Conservation (phyloP, 352 stramenopile species). For the Salisapilia sapeloensis region DNA sequence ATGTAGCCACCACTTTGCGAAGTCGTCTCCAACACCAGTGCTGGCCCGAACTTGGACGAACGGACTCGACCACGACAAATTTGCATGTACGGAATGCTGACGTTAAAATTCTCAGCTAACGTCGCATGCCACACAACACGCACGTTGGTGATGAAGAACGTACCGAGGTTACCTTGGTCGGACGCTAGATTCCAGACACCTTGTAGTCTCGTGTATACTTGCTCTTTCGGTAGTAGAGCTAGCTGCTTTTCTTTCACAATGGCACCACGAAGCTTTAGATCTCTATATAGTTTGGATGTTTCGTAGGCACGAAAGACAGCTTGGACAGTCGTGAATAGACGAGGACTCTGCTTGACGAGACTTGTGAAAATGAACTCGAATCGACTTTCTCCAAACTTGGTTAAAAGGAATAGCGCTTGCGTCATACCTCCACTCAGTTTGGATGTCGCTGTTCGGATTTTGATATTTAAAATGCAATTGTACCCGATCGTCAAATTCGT, state of each 20-base stretch:
- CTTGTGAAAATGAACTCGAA: slow-evolving; percentile 94
- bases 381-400: slow-evolving; percentile 67
- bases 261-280: slow-evolving; percentile 83
- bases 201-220: slow-evolving; percentile 76
- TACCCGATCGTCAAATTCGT: slow-evolving; percentile 82
- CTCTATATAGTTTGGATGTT: slow-evolving; percentile 84
- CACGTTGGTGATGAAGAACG: slow-evolving; percentile 88
- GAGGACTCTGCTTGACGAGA: slow-evolving; percentile 81
- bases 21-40: slow-evolving; percentile 83
- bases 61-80: slow-evolving; percentile 76
- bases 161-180: slow-evolving; percentile 86
- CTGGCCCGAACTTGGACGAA: slow-evolving; percentile 82
- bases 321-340: slow-evolving; percentile 87
- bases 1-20: slow-evolving; percentile 73
- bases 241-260: slow-evolving; percentile 86
- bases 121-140: slow-evolving; percentile 88
- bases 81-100: slow-evolving; percentile 90
- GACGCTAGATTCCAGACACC: slow-evolving; percentile 87
- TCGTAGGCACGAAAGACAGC: slow-evolving; percentile 86
- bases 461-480: slow-evolving; percentile 70
- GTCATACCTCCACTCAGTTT: slow-evolving; percentile 83
- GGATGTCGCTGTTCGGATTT: slow-evolving; percentile 80
- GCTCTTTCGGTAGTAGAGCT: slow-evolving; percentile 72
- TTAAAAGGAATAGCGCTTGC: slow-evolving; percentile 86
- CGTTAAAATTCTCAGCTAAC: slow-evolving; percentile 89